Percentiles rank a stretch among this genome's conserved stretches.
phyloP scores from a whole-genome alignment of 2,329 filamentous ascomycete genomes.

The Monosporascus sp. region DNA sequence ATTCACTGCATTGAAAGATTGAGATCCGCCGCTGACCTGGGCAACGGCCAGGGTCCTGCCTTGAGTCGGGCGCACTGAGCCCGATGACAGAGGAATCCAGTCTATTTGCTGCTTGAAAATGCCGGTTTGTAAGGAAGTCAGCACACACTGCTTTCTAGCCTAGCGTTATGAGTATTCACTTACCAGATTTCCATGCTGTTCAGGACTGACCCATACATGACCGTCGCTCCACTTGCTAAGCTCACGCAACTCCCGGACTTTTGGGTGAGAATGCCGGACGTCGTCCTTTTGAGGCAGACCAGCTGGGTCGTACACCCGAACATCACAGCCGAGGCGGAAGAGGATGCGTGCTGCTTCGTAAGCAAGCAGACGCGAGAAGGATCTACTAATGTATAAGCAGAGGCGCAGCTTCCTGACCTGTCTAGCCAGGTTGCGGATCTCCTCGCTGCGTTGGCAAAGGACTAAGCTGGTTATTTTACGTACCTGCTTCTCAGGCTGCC shows the following conservation, averaged over 20 bases:
- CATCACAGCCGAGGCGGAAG: slow-evolving; percentile 59
- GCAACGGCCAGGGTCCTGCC: slow-evolving; percentile 57
- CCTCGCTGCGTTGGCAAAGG: too few species aligned
- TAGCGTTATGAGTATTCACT: too few species aligned
- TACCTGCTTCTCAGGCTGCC: too few species aligned
- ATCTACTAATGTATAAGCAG: slow-evolving; percentile 29
- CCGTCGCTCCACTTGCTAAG: slow-evolving; percentile 61
- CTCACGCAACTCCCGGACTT: slow-evolving; percentile 57
- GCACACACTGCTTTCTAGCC: too few species aligned
- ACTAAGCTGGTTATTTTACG: too few species aligned
- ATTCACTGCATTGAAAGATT: slow-evolving; percentile 64
- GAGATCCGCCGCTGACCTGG: slow-evolving; percentile 59
- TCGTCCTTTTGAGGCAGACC: slow-evolving; percentile 37
- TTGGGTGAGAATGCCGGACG: slow-evolving; percentile 44
- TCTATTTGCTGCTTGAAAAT: slow-evolving; percentile 68
- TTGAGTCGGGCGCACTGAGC: slow-evolving; percentile 60
- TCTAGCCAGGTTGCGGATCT: too few species aligned
- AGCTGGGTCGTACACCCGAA: slow-evolving; percentile 55
- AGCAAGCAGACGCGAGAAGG: slow-evolving; percentile 55
- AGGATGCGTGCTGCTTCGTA: slow-evolving; percentile 56
- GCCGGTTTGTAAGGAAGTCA: slow-evolving; percentile 33
- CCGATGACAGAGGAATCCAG: slow-evolving; percentile 59
- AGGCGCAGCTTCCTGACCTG: too few species aligned
- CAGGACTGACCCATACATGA: slow-evolving; percentile 60
- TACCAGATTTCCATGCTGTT: slow-evolving; percentile 59